phyloP scores from a whole-genome alignment of 2,329 filamentous ascomycete species.

The Metarhizium rileyi region DNA sequence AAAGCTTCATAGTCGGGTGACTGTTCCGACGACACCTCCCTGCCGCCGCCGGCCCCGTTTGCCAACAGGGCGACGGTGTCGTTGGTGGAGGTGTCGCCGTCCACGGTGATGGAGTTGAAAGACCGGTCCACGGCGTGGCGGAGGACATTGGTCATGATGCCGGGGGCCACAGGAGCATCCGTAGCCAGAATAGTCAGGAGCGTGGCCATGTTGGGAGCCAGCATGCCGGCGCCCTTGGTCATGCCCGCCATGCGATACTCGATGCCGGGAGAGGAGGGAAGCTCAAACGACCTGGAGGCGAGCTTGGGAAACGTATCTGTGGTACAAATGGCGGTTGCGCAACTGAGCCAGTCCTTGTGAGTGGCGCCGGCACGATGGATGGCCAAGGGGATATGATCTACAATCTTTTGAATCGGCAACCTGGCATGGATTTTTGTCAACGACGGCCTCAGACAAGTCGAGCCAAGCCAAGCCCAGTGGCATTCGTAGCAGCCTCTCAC shows the following conservation, averaged over 20 bases:
- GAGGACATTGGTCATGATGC: conserved; percentile 59
- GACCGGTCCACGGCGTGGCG: conserved; percentile 67
- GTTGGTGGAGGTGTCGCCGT: conserved; percentile 96
- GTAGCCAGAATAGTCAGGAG: conserved; percentile 87
- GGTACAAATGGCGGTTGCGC: conserved; percentile 89
- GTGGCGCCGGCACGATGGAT: conserved; percentile 60
- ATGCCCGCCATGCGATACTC: conserved; percentile 85
- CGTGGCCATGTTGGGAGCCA: conserved; percentile 98
- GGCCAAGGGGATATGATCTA: conserved; percentile 69
- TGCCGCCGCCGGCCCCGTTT: conserved; percentile 80
- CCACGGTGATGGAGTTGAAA: conserved; percentile 95
- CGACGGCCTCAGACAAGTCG: background rate
- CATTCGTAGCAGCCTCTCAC: conserved; percentile 27
- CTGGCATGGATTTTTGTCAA: conserved; percentile 28
- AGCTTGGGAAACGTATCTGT: conserved; percentile 98
- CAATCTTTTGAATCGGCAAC: conserved; percentile 84
- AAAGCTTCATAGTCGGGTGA: conserved; percentile 62
- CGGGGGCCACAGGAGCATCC: conserved; percentile 68
- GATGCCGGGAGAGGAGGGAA: conserved; percentile 66
- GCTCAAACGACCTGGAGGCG: conserved; percentile 69
- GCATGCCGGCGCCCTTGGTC: conserved; percentile 98
- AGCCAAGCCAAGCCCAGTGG: background rate
- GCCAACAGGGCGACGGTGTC: conserved; percentile 92
- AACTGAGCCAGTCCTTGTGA: conserved; percentile 78
- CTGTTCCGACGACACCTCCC: conserved; percentile 44